Base-by-base conservation (phyloP, 306 rosid species). In the Glycyrrhiza uralensis region DNA sequence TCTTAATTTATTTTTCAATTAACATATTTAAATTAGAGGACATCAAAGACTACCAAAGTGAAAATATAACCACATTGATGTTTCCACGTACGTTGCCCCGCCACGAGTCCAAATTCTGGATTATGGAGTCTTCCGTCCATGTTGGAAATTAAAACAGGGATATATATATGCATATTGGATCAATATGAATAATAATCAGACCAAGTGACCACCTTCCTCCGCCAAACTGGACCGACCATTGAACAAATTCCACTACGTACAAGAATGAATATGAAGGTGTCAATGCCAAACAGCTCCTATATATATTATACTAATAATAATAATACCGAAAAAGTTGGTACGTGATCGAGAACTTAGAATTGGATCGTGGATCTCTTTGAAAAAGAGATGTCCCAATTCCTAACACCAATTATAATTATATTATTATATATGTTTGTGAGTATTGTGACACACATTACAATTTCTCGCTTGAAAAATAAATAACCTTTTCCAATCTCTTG, bases 251-350 rank as follows among this genome's bases (percentile, higher is more conserved):
- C 58, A 52, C 63, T 2, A 24, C 13, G 4, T 36, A 13, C 17
- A 61, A 30, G 15, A 74, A 45, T 49, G 41, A 52, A 38, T 38
- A 12, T 57, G n/a, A n/a, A n/a, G 32, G 49, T 33, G 7, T 45
- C 30, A 12, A 51, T 10, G 66, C 79, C 80, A 54, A 66, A 75
- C 50, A 74, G 41, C 28, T 47, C 51, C 62, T 20, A 36, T 6
- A 9, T 12, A 24, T 15, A 4, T 13, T n/a, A n/a, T n/a, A n/a
- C n/a, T n/a, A 24, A 24, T 5, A 11, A 18, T n/a, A 18, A 12
- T 9, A 32, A 35, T 49, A 35, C 42, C 62, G 1, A 38, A 35
- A 61, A 74, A 29, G 47, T 72, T 74, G 62, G 61, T 61, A n/a
- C n/a, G n/a, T n/a, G n/a, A n/a, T n/a, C n/a, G 9, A 42, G 22